Evolutionary conservation across 768 basidiomycete genomes (phyloP).

Genomic region (Leccinum pellstonianum): DNA sequence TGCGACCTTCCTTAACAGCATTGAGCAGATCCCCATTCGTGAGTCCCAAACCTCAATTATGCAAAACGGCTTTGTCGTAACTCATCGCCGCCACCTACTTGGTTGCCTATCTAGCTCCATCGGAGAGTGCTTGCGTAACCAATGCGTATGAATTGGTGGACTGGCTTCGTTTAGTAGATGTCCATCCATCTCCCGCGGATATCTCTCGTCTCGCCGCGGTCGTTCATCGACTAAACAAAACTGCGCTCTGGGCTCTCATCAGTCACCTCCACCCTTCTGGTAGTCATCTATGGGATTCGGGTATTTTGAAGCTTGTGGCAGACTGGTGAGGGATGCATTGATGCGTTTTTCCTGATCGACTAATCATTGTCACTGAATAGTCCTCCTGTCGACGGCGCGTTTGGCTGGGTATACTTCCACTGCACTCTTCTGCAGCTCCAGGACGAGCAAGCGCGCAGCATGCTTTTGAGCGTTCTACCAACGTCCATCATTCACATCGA

Average conservation of each 20-base stretch:
- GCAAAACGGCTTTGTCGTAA: not conserved
- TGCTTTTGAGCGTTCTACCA: slow-evolving; percentile 31
- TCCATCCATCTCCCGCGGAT: slow-evolving; percentile 35
- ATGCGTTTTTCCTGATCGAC: not conserved
- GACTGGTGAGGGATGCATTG: slow-evolving; percentile 27
- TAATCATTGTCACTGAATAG: slow-evolving; percentile 7
- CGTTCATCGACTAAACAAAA: slow-evolving; percentile 41
- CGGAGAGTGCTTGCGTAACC: slow-evolving; percentile 32
- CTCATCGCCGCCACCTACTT: not conserved
- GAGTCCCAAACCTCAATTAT: slow-evolving; percentile 24
- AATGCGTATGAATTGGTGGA: slow-evolving; percentile 62
- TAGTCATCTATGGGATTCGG: slow-evolving; percentile 42
- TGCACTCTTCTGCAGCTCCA: slow-evolving; percentile 22
- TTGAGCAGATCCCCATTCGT: slow-evolving; percentile 49
- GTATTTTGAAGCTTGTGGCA: slow-evolving; percentile 12
- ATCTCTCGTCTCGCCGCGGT: slow-evolving; percentile 41
- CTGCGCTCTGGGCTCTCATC: slow-evolving; percentile 43
- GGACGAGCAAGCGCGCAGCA: slow-evolving; percentile 23
- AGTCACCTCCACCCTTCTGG: slow-evolving; percentile 44
- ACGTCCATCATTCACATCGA: slow-evolving; percentile 33
- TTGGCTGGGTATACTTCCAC: slow-evolving; percentile 48
- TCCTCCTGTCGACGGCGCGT: slow-evolving; percentile 25
- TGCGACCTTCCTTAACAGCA: slow-evolving; percentile 43
- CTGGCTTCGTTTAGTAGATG: slow-evolving; percentile 52
- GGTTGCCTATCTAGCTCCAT: slow-evolving; percentile 36